Conservation (phyloP, 2,329 filamentous ascomycete genomes). For the Pseudogymnoascus sp. region DNA sequence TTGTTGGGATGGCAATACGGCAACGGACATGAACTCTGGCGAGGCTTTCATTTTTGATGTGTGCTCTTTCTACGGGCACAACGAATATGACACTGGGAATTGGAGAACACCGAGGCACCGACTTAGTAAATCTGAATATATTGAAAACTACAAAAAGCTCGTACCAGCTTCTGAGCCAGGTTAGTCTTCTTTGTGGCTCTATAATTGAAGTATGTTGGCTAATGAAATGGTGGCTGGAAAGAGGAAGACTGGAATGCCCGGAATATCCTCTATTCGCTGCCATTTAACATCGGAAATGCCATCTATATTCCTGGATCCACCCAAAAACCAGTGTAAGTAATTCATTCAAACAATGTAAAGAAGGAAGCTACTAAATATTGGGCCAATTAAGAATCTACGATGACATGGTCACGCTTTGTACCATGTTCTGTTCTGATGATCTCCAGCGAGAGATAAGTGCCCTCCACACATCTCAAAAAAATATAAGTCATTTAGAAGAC, state of each 20-base stretch:
- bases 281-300: slow-evolving; percentile 4
- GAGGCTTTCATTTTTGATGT: slow-evolving; percentile 15
- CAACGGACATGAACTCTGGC: slow-evolving; percentile 12
- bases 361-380: background rate
- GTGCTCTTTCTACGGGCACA: slow-evolving; percentile 16
- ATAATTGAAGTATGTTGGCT: background rate
- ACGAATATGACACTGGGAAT: slow-evolving; percentile 16
- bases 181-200: background rate
- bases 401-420: background rate
- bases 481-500: background rate
- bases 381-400: background rate
- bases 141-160: background rate
- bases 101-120: slow-evolving; percentile 13
- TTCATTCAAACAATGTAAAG: background rate
- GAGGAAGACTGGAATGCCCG: slow-evolving; percentile 12
- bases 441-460: background rate
- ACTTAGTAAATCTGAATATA: background rate
- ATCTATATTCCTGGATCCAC: background rate
- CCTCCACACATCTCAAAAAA: background rate
- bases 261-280: slow-evolving; percentile 13
- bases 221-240: background rate
- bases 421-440: background rate
- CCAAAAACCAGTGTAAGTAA: background rate
- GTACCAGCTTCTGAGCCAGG: background rate
- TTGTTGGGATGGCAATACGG: slow-evolving; percentile 16